Conservation (phyloP, 371 early-diverging fungal species). For the Dichotomocladium elegans region DNA sequence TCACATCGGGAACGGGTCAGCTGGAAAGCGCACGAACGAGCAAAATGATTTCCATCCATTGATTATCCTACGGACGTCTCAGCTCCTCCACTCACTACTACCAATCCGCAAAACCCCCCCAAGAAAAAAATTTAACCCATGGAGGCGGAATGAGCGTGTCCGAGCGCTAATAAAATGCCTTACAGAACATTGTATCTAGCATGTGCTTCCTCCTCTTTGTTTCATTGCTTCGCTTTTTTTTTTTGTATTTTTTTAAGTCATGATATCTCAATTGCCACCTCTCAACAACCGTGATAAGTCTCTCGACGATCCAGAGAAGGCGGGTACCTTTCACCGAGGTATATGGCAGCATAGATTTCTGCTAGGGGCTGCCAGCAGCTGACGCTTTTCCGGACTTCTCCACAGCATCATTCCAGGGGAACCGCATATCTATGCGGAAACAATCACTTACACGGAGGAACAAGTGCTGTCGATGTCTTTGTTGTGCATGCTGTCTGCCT, state of each 20-base stretch:
- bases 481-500: constrained; percentile 47
- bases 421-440: neutral
- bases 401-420: neutral
- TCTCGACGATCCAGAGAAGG: neutral
- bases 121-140: too few species aligned
- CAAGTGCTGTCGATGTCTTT: constrained; percentile 30
- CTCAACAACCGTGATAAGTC: neutral
- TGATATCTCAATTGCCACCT: neutral
- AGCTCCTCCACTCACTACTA: too few species aligned
- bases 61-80: too few species aligned
- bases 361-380: neutral
- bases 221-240: neutral
- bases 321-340: neutral
- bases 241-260: neutral
- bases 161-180: too few species aligned
- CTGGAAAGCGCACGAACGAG: too few species aligned
- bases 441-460: constrained; percentile 16
- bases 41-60: too few species aligned
- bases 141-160: too few species aligned
- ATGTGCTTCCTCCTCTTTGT: neutral
- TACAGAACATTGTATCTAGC: too few species aligned
- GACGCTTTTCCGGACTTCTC: too few species aligned
- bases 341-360: neutral
- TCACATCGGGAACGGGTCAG: too few species aligned
- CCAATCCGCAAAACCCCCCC: too few species aligned